These are phyloP conservation scores for Arachis hypogaea DNA, from an alignment of 306 rosid genomes.

Conservation along the genomic window DNA sequence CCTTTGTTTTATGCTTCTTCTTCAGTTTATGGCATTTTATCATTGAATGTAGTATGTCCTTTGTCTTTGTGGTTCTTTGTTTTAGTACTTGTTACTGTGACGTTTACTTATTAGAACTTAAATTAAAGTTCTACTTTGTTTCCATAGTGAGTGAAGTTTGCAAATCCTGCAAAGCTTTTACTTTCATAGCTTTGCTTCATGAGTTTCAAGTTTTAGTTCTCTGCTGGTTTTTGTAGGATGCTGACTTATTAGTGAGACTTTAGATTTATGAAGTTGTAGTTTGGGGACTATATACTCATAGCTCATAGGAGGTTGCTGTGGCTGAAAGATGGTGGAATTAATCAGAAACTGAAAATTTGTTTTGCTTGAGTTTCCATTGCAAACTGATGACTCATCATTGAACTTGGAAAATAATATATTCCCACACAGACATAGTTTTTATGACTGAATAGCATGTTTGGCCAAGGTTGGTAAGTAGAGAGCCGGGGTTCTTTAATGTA, in stretches of 20 bases:
- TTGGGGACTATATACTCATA: conserved; percentile 7
- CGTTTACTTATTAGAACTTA: conserved; percentile 13
- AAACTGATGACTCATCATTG: conserved; percentile 11
- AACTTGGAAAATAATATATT: conserved; percentile 24
- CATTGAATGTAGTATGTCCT: conserved; percentile 19
- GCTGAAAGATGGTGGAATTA: conserved; percentile 28
- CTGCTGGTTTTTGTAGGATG: conserved; percentile 19
- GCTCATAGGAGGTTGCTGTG: conserved; percentile 13
- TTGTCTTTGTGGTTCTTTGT: conserved; percentile 3
- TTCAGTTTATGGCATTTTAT: not conserved
- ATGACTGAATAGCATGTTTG: conserved; percentile 28
- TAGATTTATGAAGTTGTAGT: conserved; percentile 13
- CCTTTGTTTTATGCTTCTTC: conserved; percentile 13
- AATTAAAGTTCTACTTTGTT: conserved; percentile 22
- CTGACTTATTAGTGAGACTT: conserved; percentile 16
- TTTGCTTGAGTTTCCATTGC: conserved; percentile 14
- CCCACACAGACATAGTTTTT: conserved; percentile 19
- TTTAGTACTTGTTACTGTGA: conserved; percentile 11
- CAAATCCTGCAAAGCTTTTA: conserved; percentile 30
- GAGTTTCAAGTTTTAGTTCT: conserved; percentile 34
- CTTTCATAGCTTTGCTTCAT: conserved; percentile 17
- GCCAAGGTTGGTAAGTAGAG: conserved; percentile 24
- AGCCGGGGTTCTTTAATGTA: not conserved
- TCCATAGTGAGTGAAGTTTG: conserved; percentile 22
- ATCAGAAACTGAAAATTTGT: conserved; percentile 16